Conservation (phyloP, 2,329 filamentous ascomycete genomes). For the Pyricularia sp. region DNA sequence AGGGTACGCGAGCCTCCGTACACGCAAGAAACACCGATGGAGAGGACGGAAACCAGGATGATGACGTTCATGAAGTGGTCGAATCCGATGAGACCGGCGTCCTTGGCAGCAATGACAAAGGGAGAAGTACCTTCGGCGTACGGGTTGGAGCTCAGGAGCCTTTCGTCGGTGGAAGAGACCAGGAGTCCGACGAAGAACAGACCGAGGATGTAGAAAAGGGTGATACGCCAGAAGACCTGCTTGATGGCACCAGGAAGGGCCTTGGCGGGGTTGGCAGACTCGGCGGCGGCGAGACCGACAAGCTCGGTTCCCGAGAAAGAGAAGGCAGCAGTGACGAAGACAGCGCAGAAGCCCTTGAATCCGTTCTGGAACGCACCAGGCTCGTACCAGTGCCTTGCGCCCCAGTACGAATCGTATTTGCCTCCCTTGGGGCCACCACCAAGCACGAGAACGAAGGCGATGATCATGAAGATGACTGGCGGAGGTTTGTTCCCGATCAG, state of each 20-base stretch:
- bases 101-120: slow-evolving; percentile 35
- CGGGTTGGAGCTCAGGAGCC: slow-evolving; percentile 31
- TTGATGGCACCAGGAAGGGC: slow-evolving; percentile 68
- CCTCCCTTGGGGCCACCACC: slow-evolving; percentile 40
- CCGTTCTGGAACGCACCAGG: slow-evolving; percentile 50
- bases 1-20: slow-evolving; percentile 44
- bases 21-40: slow-evolving; percentile 39
- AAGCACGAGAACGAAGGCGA: slow-evolving; percentile 41
- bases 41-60: slow-evolving; percentile 40
- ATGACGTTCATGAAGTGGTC: slow-evolving; percentile 40
- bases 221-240: slow-evolving; percentile 49
- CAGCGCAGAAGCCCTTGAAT: slow-evolving; percentile 55
- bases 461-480: slow-evolving; percentile 45
- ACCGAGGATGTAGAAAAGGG: slow-evolving; percentile 36
- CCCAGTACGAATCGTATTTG: slow-evolving; percentile 27
- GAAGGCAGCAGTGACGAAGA: slow-evolving; percentile 59
- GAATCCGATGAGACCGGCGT: slow-evolving; percentile 32
- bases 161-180: slow-evolving; percentile 26
- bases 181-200: slow-evolving; percentile 36
- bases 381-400: slow-evolving; percentile 28
- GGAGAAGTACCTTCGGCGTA: slow-evolving; percentile 32
- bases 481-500: not conserved
- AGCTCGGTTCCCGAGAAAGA: slow-evolving; percentile 56
- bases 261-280: slow-evolving; percentile 53
- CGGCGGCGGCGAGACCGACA: slow-evolving; percentile 57